Evolutionary conservation across 192 early-diverging fungal genomes (phyloP).

Genomic region (Dissophora ornata): DNA sequence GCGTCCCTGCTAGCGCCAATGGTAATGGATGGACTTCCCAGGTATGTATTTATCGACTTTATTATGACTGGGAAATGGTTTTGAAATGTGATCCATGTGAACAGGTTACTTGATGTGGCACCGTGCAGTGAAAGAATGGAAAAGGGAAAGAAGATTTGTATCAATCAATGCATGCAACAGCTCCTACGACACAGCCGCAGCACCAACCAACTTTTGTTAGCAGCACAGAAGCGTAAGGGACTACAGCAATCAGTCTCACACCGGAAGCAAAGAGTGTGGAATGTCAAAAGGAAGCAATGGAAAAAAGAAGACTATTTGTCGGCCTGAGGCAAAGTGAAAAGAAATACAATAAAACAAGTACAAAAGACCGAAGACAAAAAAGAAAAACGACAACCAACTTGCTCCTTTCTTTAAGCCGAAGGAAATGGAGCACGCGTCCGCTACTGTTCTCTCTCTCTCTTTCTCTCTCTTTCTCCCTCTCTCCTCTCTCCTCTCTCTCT

Average conservation of each 20-base stretch:
- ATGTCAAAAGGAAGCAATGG: conserved; percentile 3
- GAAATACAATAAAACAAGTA: conserved; percentile 13
- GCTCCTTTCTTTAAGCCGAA: background rate
- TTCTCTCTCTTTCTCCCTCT: background rate
- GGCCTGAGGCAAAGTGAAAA: no score
- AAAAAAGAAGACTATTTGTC: no score
- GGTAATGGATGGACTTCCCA: conserved; percentile 13
- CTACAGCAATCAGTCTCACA: no score
- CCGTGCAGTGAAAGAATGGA: background rate
- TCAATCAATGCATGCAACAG: no score
- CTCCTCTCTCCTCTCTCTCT: background rate
- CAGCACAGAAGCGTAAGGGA: no score
- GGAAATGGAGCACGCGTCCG: background rate
- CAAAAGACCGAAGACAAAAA: background rate
- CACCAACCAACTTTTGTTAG: no score
- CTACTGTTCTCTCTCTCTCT: conserved; percentile 21
- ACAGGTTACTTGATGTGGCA: background rate
- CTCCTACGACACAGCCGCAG: no score
- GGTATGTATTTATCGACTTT: conserved; percentile 5
- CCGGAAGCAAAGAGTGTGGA: conserved; percentile 9
- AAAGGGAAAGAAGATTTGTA: background rate
- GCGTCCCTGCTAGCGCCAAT: background rate
- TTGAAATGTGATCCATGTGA: conserved; percentile 1
- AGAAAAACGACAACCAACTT: no score
- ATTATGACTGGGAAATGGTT: background rate